Evolutionary conservation across 768 basidiomycete genomes (phyloP).

Genomic region (Russula griseocarnosa): DNA sequence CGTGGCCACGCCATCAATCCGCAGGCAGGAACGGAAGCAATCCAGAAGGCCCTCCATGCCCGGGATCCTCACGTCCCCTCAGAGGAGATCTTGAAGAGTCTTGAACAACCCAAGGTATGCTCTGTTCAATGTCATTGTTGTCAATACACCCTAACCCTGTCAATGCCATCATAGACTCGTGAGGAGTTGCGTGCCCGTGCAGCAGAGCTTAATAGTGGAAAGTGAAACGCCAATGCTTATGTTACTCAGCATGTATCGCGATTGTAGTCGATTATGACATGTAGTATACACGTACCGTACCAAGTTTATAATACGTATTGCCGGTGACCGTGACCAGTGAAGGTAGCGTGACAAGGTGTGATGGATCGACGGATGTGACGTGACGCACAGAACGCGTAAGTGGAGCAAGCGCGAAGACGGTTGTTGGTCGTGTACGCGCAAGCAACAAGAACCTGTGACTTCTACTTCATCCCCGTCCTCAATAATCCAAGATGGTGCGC

Average conservation of each 20-base stretch:
- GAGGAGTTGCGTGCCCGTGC: constrained; percentile 48
- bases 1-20: constrained; percentile 34
- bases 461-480: not conserved
- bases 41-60: constrained; percentile 38
- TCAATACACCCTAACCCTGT: no score
- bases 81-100: constrained; percentile 39
- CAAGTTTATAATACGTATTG: no score
- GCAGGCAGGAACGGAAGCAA: constrained; percentile 35
- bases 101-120: constrained; percentile 48
- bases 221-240: not conserved
- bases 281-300: no score
- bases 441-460: constrained; percentile 13
- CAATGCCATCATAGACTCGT: constrained; percentile 40
- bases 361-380: not conserved
- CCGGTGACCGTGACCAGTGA: no score
- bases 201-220: constrained; percentile 43
- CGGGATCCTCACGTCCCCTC: constrained; percentile 50
- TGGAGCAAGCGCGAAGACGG: no score
- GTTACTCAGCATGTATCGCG: not conserved
- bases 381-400: constrained; percentile 16
- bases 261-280: not conserved
- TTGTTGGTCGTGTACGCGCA: not conserved
- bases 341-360: not conserved
- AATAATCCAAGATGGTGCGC: constrained; percentile 24
- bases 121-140: no score